These are phyloP conservation scores for Raphanus raphanistrum DNA, from an alignment of 345 rosid species.

Conservation along the genomic window DNA sequence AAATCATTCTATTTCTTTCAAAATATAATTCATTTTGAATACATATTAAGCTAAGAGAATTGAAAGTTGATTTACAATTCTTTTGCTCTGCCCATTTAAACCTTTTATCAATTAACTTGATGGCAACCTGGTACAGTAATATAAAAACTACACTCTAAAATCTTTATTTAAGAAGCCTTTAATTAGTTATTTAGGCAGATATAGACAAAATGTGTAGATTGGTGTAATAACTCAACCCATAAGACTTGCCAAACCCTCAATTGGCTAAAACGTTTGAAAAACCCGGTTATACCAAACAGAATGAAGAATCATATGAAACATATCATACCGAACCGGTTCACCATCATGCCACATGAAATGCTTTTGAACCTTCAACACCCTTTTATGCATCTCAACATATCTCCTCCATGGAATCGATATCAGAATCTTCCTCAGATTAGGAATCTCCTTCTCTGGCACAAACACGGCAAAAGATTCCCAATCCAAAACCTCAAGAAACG, in stretches of 20 bases:
- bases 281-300: constrained; percentile 79
- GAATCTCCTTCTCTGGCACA: constrained; percentile 70
- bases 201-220: not conserved
- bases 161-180: no score
- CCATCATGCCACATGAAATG: constrained; percentile 87
- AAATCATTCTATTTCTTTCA: not conserved
- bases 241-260: not conserved
- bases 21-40: not conserved
- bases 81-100: not conserved
- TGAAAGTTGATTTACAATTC: not conserved
- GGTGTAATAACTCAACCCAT: not conserved
- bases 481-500: constrained; percentile 70
- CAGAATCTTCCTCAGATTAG: constrained; percentile 65
- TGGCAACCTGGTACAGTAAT: no score
- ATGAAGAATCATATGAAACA: constrained; percentile 84
- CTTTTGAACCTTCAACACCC: constrained; percentile 64
- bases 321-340: constrained; percentile 62
- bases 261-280: constrained; percentile 42
- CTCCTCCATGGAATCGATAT: constrained; percentile 56
- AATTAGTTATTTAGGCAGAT: not conserved
- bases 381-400: constrained; percentile 62
- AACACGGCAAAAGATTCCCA: constrained; percentile 78
- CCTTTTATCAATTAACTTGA: no score
- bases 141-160: no score
- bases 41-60: not conserved